Evolutionary conservation across 192 early-diverging fungal species (phyloP), one percentile per base, ranked within the genome.

Genomic region (Rhizophagus sp.): DNA sequence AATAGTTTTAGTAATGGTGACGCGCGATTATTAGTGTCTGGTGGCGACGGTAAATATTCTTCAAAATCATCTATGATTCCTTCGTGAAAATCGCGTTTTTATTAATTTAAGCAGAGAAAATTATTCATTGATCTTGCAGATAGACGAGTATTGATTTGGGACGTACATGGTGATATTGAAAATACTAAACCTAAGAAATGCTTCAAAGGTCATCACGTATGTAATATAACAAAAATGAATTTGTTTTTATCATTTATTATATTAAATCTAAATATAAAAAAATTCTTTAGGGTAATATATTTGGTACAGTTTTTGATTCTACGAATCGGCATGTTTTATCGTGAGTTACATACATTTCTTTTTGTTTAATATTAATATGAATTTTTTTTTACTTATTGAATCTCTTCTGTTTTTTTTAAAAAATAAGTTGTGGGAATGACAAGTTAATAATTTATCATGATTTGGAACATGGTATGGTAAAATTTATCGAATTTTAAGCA

Each of bases 1-100:
- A 65, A 12, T 65, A 65, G 64, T 65, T 65, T 65, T 65, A 65
- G 64, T 65, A 24, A 65, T 65, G 64, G 27, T 11, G 64, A 30
- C 1, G 64, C 24, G 19, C n/a, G 19, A 22, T 27, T 27, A 13
- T 15, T 65, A 27, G 27, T 25, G 9, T 65, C 64, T 65, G 64
- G 64, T 13, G 27, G 64, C 11, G 64, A 65, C 13, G 64, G 64
- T 65, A 65, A 30, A 9, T 65, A 30, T 10, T 65, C 10, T 8
- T 39, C 7, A 39, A 39, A 39, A 39, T 39, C 39, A 8, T 39
- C 39, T 6, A 39, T 8, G 39, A n/a, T n/a, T 19, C 7, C 24
- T 5, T n/a, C 4, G 62, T 6, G 62, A 5, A 41, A 41, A 41
- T 41, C 39, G 39, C 7, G 39, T 27, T 25, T 27, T 65, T 65